Conservation (phyloP, 129 eudicot species). For the Scalesia atractyloides region DNA sequence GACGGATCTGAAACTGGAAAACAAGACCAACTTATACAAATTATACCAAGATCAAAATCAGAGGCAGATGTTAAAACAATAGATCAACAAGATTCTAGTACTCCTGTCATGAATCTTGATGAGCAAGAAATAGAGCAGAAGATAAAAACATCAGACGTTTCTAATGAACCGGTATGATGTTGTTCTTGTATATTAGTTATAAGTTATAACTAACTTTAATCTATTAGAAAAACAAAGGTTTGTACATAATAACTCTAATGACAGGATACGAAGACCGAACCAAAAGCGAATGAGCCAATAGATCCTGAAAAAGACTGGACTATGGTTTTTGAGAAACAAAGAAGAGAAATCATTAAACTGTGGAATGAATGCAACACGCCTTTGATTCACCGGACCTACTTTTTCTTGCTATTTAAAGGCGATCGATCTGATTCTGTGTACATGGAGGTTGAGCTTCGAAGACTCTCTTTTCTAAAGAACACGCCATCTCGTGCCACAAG, state of each 20-base stretch:
- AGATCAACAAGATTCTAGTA: constrained; percentile 17
- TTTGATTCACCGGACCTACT: constrained; percentile 69
- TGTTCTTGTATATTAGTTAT: background rate
- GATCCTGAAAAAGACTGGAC: constrained; percentile 35
- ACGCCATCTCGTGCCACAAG: constrained; percentile 45
- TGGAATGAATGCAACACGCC: constrained; percentile 83
- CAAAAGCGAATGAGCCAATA: constrained; percentile 21
- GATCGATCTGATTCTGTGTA: constrained; percentile 79
- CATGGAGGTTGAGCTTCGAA: constrained; percentile 85
- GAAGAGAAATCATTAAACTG: constrained; percentile 63
- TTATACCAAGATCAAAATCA: constrained; percentile 31
- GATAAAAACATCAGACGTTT: constrained; percentile 18
- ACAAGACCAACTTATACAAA: constrained; percentile 6
- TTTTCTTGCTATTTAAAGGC: constrained; percentile 80
- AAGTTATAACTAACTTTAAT: background rate
- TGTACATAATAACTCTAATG: background rate
- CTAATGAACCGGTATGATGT: constrained; percentile 37
- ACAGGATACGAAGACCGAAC: constrained; percentile 41
- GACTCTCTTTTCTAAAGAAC: constrained; percentile 68
- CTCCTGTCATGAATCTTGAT: constrained; percentile 21
- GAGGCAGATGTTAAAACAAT: constrained; percentile 22
- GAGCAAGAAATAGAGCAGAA: constrained; percentile 37
- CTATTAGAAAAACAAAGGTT: background rate
- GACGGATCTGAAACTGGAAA: constrained; percentile 29
- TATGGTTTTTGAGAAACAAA: constrained; percentile 58